phyloP scores from a whole-genome alignment of 202 grass and related monocot genomes.

The Musa balbisiana region DNA sequence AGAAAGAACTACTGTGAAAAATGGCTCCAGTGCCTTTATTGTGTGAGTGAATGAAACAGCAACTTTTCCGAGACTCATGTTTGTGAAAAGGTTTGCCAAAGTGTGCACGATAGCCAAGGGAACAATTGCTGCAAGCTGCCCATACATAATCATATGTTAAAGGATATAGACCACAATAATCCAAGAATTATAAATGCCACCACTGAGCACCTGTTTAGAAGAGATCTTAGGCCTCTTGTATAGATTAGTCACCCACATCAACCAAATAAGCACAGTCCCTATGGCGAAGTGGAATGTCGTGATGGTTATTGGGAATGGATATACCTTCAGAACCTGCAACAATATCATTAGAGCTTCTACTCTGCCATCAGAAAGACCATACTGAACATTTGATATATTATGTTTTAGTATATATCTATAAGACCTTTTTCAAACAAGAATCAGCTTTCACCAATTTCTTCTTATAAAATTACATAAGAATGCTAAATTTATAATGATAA shows the following conservation, averaged over 20 bases:
- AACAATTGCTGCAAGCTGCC: constrained; percentile 13
- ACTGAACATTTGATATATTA: not conserved
- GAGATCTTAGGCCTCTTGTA: constrained; percentile 16
- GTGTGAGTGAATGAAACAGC: constrained; percentile 27
- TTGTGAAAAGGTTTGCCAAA: constrained; percentile 19
- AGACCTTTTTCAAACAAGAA: not conserved
- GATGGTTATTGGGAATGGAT: constrained; percentile 25
- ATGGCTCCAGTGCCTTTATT: constrained; percentile 20
- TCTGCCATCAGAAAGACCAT: not conserved
- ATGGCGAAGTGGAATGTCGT: constrained; percentile 16
- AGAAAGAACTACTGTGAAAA: constrained; percentile 21
- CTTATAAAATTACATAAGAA: not conserved
- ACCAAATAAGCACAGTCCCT: constrained; percentile 4
- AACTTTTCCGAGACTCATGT: constrained; percentile 22
- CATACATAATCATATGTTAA: not conserved
- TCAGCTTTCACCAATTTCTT: not conserved
- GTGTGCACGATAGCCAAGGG: constrained; percentile 17
- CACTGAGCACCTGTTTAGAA: constrained; percentile 4
- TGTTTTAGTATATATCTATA: not conserved
- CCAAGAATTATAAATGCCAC: not conserved
- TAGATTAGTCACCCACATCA: constrained; percentile 17
- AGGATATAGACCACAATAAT: not conserved
- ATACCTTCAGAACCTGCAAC: constrained; percentile 15
- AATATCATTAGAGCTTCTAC: not conserved
- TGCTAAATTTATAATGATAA: not conserved